Evolutionary conservation across 2,329 filamentous ascomycete genomes (phyloP), one percentile per base, ranked within the genome.

Genomic region (Chaetomiaceae sp.): DNA sequence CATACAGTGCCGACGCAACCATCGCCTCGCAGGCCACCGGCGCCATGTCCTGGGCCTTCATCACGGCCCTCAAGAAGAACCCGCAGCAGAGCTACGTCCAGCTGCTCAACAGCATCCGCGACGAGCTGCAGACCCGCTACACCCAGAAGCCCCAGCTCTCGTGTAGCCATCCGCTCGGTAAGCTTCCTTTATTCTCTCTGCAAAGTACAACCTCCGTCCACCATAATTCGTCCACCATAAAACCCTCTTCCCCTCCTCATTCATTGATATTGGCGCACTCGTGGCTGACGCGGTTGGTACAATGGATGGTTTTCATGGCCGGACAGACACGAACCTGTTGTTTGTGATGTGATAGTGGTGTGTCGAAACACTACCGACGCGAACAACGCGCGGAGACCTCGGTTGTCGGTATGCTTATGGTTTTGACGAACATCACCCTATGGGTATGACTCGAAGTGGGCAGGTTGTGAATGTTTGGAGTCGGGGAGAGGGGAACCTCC

Each of bases 11-110:
- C 67, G 93, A 98, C 65, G 90, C 91, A n/a, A 86, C 82, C 17
- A 96, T 97, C 58, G 81, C 78, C 29, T 85, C 89, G 42, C 79
- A 96, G 68, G 91, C 93, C 22, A 97, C 93, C 0, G 93, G 93
- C 42, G 93, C 93, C 62, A 97, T 98, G 93, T 95, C 89, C 1
- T 97, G 87, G 83, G 93, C 93, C 9, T 98, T 98, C 65, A 90
- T 98, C 64, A 85, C 76, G 5, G 84, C 90, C 35, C 78, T 98
- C 56, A 91, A 88, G 72, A 95, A 95, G 77, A 95, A 97, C 65
- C 90, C 91, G 0, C 89, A 96, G 62, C 93, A 98, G 73, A 96
- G 89, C 71, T 98, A 98, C 62, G 90, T 98, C 42, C 86, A 96
- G 71, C 73, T 98, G 52, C 78, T 98, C 59, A 97, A 96, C 74